Evolutionary conservation across 2,329 filamentous ascomycete species (phyloP), one percentile per base, ranked within the genome.

Genomic region (Pseudocercospora macadamiae): DNA sequence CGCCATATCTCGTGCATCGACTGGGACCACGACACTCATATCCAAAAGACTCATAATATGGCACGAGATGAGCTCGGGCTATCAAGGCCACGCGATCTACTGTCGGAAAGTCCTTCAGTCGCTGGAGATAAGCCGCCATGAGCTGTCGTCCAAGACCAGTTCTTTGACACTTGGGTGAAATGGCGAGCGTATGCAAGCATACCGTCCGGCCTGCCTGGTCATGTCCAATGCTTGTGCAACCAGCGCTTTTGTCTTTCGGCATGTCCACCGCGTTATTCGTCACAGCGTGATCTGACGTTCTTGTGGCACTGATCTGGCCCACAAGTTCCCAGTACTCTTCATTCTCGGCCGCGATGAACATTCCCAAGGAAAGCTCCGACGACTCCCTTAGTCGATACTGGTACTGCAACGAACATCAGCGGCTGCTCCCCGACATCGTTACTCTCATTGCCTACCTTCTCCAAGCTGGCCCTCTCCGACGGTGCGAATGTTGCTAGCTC

Each of bases 241-340:
- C n/a, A 5, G 34, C 48, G 19, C 32, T 42, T 23, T 70, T 49
- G 78, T 73, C 39, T 72, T 71, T 53, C 0, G 91, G 90, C 42
- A 86, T 80, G 25, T 80, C 82, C 89, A 96, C 95, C 61, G 89
- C 85, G 4, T 80, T 80, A 67, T 96, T 91, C 1, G 86, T 89
- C 55, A 95, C 85, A 42, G 84, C 73, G 0, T 76, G 71, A 44
- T 83, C 82, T 36, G 79, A 77, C 36, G 86, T 88, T 63, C 89
- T 86, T 6, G 90, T 91, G 14, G 89, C 83, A 61, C 95, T 80
- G 64, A 92, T 80, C 74, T 96, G 90, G 34, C 85, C 91, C 42
- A 96, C 63, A 57, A 52, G 61, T 14, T 53, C 51, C 32, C 51
- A 28, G 32, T 19, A 7, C 32, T 53, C 51, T 37, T 42, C 47